Base-by-base conservation (phyloP, 768 basidiomycete species). In the Lentinula edodes region DNA sequence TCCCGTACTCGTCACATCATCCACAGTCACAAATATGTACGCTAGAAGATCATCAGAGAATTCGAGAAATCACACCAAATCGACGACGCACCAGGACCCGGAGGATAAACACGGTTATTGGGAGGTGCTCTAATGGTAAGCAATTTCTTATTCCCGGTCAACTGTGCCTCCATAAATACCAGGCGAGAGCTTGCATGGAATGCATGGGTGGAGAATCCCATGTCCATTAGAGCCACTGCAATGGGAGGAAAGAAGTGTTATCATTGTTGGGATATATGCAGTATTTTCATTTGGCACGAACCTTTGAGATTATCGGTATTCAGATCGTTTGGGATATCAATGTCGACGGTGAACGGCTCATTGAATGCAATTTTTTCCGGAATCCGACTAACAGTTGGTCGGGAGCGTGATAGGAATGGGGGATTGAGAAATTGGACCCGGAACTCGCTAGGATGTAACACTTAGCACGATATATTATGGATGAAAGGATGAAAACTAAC, bases 161-260 rank as follows among this genome's bases (percentile, higher is more conserved):
- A 62, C 5, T 63, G 62, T 3, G 74, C 68, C 6, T 71, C 67
- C 64, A 75, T 68, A 62, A 71, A 75, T 8, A 75, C 74, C 10
- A 75, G 65, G 1, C 73, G 74, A 2, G 68, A 64, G 43, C 72
- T 71, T 23, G 74, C 71, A 60, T 74, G 74, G 72, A 74, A 74
- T 4, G 73, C 73, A 58, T 75, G 74, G 6, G 69, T 67, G 6
- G 74, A 75, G 66, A 71, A 75, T 9, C 74, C 74, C 13, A 75
- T 64, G 48, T 75, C 74, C 72, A 75, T 74, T 15, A 75, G 63
- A 3, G 73, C 66, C 6, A 73, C 74, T 75, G 20, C n/a, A n/a
- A 52, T 10, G 4, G 34, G 36, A 15, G 45, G 36, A 35, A 61
- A 23, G n/a, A 13, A 15, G 18, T 20, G 23, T 16, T 39, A 28